Conservation (phyloP, 331 rosid species). For the Rosa hybrid region DNA sequence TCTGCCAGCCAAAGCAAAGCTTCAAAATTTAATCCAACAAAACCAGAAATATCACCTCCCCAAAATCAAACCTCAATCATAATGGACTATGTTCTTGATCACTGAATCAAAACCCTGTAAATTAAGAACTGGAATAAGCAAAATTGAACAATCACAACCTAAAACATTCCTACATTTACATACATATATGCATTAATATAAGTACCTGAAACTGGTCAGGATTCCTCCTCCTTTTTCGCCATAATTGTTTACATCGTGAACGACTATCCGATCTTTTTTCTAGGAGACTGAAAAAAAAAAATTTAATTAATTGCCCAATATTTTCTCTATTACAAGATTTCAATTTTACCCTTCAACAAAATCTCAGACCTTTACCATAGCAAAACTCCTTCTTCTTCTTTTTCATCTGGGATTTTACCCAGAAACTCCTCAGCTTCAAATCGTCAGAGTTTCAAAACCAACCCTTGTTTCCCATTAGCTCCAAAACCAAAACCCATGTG, state of each 20-base stretch:
- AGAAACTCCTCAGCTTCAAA: slow-evolving; percentile 62
- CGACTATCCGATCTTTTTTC: neutral
- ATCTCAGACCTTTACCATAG: neutral
- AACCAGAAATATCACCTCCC: neutral
- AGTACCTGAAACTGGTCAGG: neutral
- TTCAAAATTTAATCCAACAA: slow-evolving; percentile 10
- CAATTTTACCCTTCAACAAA: neutral
- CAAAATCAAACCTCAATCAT: slow-evolving; percentile 9
- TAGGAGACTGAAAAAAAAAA: neutral
- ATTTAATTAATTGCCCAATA: too few relatives aligned
- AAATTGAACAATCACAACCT: neutral
- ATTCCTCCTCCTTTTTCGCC: neutral
- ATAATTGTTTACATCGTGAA: neutral
- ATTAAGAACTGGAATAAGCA: neutral
- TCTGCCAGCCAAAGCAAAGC: slow-evolving; percentile 28
- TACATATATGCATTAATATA: neutral
- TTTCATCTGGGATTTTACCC: slow-evolving; percentile 20
- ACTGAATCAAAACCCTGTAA: neutral
- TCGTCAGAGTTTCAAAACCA: slow-evolving; percentile 53
- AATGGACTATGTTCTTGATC: neutral
- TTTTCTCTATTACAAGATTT: neutral
- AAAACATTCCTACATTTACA: neutral
- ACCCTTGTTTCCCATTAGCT: slow-evolving; percentile 50
- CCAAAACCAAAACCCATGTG: slow-evolving; percentile 44
- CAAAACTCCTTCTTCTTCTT: neutral